Conservation (phyloP, 331 rosid genomes). For the Erythrophleum ivorense region DNA sequence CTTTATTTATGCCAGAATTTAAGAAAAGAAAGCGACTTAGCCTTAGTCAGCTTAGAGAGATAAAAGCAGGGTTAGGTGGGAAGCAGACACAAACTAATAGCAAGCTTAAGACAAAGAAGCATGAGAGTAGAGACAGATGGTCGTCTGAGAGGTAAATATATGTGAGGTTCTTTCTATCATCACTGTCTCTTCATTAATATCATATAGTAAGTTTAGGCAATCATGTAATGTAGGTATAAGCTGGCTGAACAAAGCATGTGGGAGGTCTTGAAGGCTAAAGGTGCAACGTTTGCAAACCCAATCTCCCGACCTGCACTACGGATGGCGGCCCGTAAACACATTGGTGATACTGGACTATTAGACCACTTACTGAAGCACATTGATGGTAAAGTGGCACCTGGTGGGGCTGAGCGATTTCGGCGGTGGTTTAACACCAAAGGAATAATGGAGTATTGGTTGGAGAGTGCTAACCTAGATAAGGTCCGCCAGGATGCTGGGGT, state of each 20-base stretch:
- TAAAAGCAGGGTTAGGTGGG: conserved; percentile 50
- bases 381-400: conserved; percentile 80
- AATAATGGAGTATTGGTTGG: conserved; percentile 93
- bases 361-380: conserved; percentile 89
- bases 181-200: not conserved
- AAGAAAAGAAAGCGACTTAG: conserved; percentile 68
- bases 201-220: conserved; percentile 1
- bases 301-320: conserved; percentile 73
- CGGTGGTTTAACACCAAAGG: conserved; percentile 80
- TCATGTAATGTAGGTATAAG: conserved; percentile 58
- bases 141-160: conserved; percentile 64
- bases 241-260: conserved; percentile 76
- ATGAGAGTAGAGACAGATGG: conserved; percentile 67
- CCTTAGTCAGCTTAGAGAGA: conserved; percentile 59
- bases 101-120: conserved; percentile 51
- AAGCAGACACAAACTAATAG: conserved; percentile 37
- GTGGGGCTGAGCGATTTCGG: conserved; percentile 74
- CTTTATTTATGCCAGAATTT: conserved; percentile 50
- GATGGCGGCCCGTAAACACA: conserved; percentile 67
- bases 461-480: conserved; percentile 67
- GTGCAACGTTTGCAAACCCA: conserved; percentile 74
- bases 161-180: conserved; percentile 13
- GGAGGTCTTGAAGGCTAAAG: conserved; percentile 72
- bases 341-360: conserved; percentile 90
- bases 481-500: conserved; percentile 79